phyloP scores from a whole-genome alignment of 371 early-diverging fungal genomes.

The Massospora cicadina region DNA sequence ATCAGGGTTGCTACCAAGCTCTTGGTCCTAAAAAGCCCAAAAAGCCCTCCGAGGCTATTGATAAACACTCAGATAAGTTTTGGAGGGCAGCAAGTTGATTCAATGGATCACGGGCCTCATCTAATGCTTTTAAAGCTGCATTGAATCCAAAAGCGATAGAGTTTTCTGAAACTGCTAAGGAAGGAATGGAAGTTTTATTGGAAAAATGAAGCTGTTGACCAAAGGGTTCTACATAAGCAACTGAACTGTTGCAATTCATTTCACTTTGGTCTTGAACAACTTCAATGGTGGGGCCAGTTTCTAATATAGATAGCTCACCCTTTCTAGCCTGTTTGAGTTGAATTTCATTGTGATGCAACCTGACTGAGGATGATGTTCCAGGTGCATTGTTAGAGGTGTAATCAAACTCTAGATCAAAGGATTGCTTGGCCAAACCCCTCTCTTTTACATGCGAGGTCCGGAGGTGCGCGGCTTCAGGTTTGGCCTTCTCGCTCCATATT shows the following conservation, averaged over 20 bases:
- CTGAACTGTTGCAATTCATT: neutral
- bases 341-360: neutral
- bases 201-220: neutral
- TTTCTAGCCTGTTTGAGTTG: neutral
- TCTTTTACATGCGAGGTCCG: neutral
- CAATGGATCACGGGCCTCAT: neutral
- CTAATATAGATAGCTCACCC: neutral
- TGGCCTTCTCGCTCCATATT: no score
- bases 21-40: neutral
- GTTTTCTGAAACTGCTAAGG: neutral
- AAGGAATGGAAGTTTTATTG: neutral
- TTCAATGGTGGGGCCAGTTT: neutral
- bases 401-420: neutral
- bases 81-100: neutral
- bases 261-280: neutral
- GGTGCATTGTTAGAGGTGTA: neutral
- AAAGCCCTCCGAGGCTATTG: neutral
- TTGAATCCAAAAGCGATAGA: neutral
- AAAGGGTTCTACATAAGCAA: neutral
- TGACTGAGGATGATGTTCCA: neutral
- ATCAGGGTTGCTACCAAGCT: neutral
- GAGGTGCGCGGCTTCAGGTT: neutral
- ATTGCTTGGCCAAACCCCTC: neutral
- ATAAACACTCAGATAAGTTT: neutral
- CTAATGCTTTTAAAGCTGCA: neutral